Conservation (phyloP, 768 basidiomycete genomes). For the Xerocomus potaroensis region DNA sequence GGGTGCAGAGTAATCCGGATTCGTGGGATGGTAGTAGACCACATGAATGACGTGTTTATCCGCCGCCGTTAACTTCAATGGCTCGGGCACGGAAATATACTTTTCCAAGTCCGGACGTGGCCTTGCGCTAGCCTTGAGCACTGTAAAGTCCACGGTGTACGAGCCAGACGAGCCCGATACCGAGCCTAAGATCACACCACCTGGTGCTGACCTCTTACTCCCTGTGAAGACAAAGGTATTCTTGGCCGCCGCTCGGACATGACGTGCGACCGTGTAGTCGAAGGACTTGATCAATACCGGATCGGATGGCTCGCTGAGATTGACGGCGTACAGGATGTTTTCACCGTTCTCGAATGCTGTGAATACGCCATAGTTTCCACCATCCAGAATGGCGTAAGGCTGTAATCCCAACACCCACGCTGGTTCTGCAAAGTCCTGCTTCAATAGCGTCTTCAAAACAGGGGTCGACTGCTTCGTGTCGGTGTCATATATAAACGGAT, state of each 20-base stretch:
- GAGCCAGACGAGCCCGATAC: constrained; percentile 11
- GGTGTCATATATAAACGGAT: constrained; percentile 35
- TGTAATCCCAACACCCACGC: constrained; percentile 16
- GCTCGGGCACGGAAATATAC: constrained; percentile 13
- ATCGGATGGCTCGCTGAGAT: constrained; percentile 10
- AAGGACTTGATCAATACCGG: background rate
- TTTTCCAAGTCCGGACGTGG: background rate
- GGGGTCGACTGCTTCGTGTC: constrained; percentile 24
- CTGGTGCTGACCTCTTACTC: background rate
- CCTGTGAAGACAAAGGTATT: constrained; percentile 13
- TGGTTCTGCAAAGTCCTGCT: constrained; percentile 23
- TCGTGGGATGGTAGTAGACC: constrained; percentile 59
- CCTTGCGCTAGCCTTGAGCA: constrained; percentile 16
- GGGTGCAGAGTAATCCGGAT: constrained; percentile 46
- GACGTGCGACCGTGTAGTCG: constrained; percentile 11
- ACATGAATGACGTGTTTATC: constrained; percentile 39
- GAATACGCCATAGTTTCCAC: constrained; percentile 23
- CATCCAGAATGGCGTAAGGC: constrained; percentile 22
- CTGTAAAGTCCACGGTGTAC: background rate
- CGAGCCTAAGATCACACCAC: constrained; percentile 8
- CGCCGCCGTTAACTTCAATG: background rate
- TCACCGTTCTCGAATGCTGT: constrained; percentile 28
- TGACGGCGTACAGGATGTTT: constrained; percentile 32
- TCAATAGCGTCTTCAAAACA: constrained; percentile 17
- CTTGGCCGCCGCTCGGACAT: background rate